Percentiles rank a stretch among this genome's conserved stretches.
These are phyloP conservation scores for Graphilbum fragrans DNA, from an alignment of 2,329 filamentous ascomycete genomes.

Conservation along the genomic window DNA sequence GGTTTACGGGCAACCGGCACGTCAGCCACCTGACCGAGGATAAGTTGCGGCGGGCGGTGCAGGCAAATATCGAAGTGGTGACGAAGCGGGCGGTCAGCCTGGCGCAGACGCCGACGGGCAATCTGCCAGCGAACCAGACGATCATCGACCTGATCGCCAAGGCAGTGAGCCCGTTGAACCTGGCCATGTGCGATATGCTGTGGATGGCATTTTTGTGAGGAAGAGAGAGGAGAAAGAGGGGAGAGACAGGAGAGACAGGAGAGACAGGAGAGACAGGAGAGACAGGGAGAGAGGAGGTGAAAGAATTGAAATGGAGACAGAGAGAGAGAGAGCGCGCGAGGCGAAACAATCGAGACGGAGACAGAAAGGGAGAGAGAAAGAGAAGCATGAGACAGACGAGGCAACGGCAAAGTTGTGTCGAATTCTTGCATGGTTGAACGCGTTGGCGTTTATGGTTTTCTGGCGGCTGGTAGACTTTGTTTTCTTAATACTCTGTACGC, in stretches of 20 bases:
- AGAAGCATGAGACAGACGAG: too few species aligned
- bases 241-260: background rate
- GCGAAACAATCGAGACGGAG: too few species aligned
- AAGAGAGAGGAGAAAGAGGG: background rate
- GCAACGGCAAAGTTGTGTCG: too few species aligned
- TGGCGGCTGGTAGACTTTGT: too few species aligned
- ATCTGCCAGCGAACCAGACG: conserved; percentile 90
- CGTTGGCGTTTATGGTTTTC: too few species aligned
- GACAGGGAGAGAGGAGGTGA: conserved; percentile 26
- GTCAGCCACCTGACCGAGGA: conserved; percentile 43
- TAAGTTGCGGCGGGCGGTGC: conserved; percentile 53
- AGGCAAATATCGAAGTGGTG: conserved; percentile 72
- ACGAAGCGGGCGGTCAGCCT: conserved; percentile 82
- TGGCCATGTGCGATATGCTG: conserved; percentile 79
- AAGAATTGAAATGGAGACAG: background rate
- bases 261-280: background rate
- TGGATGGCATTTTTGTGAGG: conserved; percentile 92
- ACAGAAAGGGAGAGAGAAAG: too few species aligned
- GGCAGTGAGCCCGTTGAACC: conserved; percentile 81
- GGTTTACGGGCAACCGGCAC: conserved; percentile 75
- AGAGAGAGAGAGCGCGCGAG: too few species aligned
- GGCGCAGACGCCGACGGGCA: conserved; percentile 64
- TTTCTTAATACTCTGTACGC: too few species aligned
- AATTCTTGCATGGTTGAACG: too few species aligned
- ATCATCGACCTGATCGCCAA: conserved; percentile 89